Conservation (phyloP, 805 yeast genomes). For the Kluyveromyces siamensis region DNA sequence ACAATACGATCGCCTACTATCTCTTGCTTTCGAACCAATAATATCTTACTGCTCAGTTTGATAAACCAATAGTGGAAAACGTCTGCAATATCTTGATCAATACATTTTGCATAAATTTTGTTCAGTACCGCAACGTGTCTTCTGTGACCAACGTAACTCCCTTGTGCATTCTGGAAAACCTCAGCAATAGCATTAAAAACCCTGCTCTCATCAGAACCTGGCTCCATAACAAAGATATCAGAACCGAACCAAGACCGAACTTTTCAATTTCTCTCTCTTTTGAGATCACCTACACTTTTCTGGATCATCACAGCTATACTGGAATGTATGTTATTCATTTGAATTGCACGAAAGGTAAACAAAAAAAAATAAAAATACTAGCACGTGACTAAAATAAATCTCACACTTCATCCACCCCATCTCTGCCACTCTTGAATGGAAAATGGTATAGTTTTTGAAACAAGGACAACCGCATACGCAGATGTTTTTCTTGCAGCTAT, state of each 20-base stretch:
- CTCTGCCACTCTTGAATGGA: too few relatives aligned
- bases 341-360: too few relatives aligned
- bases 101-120: constrained; percentile 48
- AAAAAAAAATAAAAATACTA: too few relatives aligned
- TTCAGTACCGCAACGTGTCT: constrained; percentile 59
- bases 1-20: constrained; percentile 67
- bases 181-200: constrained; percentile 45
- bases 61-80: constrained; percentile 54
- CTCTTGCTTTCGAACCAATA: constrained; percentile 63
- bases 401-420: too few relatives aligned
- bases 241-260: neutral
- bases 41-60: constrained; percentile 50
- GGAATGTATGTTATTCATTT: neutral
- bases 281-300: too few relatives aligned
- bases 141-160: constrained; percentile 64
- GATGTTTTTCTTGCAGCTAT: too few relatives aligned
- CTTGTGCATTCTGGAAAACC: constrained; percentile 75
- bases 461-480: too few relatives aligned
- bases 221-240: neutral
- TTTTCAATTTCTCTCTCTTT: too few relatives aligned
- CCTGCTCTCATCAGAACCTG: constrained; percentile 12
- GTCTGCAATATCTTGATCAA: constrained; percentile 42
- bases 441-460: too few relatives aligned
- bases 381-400: too few relatives aligned
- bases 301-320: neutral